A percentile compares a stretch with the other conserved stretches of the same genome.
Evolutionary conservation across 2,329 filamentous ascomycete genomes (phyloP).

Genomic region (Phaeosphaeriaceae sp.): DNA sequence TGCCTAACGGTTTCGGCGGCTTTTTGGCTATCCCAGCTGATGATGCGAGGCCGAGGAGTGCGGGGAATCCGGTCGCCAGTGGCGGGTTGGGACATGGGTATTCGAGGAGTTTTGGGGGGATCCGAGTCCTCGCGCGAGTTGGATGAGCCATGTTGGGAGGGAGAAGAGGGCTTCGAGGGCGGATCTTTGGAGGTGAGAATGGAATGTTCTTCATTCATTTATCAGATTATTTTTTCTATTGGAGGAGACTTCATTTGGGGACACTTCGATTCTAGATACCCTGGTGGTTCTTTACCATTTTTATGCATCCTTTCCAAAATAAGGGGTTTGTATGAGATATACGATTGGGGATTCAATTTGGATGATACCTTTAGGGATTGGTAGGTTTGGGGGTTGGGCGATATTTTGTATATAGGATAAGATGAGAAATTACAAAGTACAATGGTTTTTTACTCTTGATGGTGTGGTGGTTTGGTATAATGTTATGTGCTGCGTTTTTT

Average conservation of each 20-base stretch:
- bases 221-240: slow-evolving; percentile 5
- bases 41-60: slow-evolving; percentile 43
- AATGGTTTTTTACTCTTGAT: too few species aligned
- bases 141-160: slow-evolving; percentile 38
- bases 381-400: too few species aligned
- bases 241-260: too few species aligned
- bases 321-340: too few species aligned
- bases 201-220: not conserved
- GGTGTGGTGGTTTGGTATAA: too few species aligned
- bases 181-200: slow-evolving; percentile 42
- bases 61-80: slow-evolving; percentile 34
- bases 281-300: too few species aligned
- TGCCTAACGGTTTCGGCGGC: slow-evolving; percentile 71
- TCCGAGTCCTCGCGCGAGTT: slow-evolving; percentile 35
- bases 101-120: slow-evolving; percentile 29
- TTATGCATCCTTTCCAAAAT: too few species aligned
- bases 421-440: not conserved
- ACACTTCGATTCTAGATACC: too few species aligned
- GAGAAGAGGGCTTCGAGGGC: slow-evolving; percentile 44
- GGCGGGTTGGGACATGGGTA: slow-evolving; percentile 33
- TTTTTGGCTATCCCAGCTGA: slow-evolving; percentile 66
- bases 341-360: too few species aligned
- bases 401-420: not conserved
- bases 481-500: too few species aligned
- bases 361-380: too few species aligned